Evolutionary conservation across 805 yeast genomes (phyloP).

Genomic region (Cyberlindnera bimundalis): DNA sequence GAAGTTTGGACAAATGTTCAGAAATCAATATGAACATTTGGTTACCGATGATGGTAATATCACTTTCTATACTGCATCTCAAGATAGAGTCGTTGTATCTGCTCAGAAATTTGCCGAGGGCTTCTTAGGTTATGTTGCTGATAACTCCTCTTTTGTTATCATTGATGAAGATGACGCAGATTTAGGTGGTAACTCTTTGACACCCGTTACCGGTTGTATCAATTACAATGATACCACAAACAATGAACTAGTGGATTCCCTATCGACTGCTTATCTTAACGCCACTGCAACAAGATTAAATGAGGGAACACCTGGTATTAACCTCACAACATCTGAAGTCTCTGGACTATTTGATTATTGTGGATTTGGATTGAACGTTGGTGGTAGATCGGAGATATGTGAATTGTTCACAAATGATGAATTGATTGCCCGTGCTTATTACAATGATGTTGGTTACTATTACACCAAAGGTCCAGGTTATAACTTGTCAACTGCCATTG

Average conservation of each 20-base stretch:
- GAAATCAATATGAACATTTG: conserved; percentile 47
- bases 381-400: conserved; percentile 31
- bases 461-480: conserved; percentile 50
- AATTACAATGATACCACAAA: conserved; percentile 35
- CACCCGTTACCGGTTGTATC: conserved; percentile 42
- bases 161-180: conserved; percentile 41
- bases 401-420: conserved; percentile 48
- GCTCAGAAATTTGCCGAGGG: conserved; percentile 57
- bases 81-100: conserved; percentile 53
- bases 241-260: conserved; percentile 30
- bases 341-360: conserved; percentile 41
- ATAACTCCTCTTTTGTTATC: conserved; percentile 38
- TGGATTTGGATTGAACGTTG: conserved; percentile 48
- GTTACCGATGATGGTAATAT: conserved; percentile 30
- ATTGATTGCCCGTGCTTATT: conserved; percentile 40
- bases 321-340: conserved; percentile 40
- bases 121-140: conserved; percentile 38
- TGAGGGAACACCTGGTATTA: conserved; percentile 35
- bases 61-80: conserved; percentile 53
- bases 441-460: conserved; percentile 39
- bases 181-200: conserved; percentile 57
- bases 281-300: conserved; percentile 33
- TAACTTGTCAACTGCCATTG: conserved; percentile 35
- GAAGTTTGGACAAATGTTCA: conserved; percentile 46
- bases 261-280: conserved; percentile 20